These are phyloP conservation scores for Coemansia sp. DNA, from an alignment of 192 early-diverging fungal genomes.

Conservation along the genomic window DNA sequence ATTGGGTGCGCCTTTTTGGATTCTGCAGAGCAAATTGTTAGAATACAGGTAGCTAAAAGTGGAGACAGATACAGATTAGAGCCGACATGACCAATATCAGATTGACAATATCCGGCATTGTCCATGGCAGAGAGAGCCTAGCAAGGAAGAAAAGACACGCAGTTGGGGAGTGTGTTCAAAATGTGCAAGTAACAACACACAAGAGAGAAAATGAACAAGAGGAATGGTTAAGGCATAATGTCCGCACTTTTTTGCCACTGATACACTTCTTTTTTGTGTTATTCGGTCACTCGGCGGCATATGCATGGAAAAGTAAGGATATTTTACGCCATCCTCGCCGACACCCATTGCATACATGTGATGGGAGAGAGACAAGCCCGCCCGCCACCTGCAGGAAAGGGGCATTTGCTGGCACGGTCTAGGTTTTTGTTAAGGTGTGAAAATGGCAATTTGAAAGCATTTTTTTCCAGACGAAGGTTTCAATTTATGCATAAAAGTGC, in stretches of 20 bases:
- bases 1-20: not conserved
- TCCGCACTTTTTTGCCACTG: not conserved
- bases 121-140: too few species aligned
- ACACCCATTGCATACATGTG: not conserved
- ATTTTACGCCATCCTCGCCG: not conserved
- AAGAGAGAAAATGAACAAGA: too few species aligned
- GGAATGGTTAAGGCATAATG: too few species aligned
- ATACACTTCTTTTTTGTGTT: too few species aligned
- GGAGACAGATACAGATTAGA: too few species aligned
- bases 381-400: not conserved
- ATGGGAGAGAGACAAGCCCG: constrained; percentile 1
- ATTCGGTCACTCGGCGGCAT: not conserved
- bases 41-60: not conserved
- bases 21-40: not conserved
- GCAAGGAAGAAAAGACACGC: too few species aligned
- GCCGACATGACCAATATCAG: too few species aligned
- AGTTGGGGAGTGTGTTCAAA: too few species aligned
- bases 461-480: constrained; percentile 8
- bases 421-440: not conserved
- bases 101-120: too few species aligned
- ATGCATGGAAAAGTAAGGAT: not conserved
- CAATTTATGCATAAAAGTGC: constrained; percentile 18
- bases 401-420: not conserved
- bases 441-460: constrained; percentile 1
- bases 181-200: too few species aligned